A percentile compares a stretch with the other conserved stretches of the same genome.
Evolutionary conservation across 78 protist genomes (phyloP).

Genomic region (Dictyostelium firmibasis): DNA sequence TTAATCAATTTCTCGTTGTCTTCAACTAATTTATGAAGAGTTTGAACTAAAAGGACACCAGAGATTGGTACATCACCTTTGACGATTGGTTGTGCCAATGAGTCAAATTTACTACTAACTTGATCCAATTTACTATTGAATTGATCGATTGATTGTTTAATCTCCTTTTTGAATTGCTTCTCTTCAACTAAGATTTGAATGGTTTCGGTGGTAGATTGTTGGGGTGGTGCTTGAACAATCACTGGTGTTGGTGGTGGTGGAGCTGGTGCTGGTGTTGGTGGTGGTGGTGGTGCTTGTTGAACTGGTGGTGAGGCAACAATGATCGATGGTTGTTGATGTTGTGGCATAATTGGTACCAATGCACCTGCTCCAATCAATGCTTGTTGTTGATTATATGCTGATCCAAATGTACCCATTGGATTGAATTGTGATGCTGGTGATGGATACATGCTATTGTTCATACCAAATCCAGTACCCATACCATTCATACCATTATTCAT

Average conservation of each 20-base stretch:
- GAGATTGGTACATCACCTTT: conserved; percentile 71
- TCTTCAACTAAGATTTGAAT: conserved; percentile 71
- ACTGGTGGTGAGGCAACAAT: conserved; percentile 8
- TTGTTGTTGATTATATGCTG: conserved; percentile 23
- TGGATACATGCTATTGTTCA: not conserved
- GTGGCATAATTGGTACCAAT: conserved; percentile 57
- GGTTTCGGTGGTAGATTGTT: conserved; percentile 41
- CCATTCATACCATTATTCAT: not conserved
- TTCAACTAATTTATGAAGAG: conserved; percentile 54
- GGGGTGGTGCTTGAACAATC: not conserved
- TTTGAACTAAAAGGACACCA: conserved; percentile 61
- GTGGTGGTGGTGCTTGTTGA: conserved; percentile 32
- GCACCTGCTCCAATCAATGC: conserved; percentile 30
- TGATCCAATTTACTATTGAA: conserved; percentile 34
- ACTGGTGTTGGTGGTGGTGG: conserved; percentile 52
- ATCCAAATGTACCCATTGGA: conserved; percentile 15
- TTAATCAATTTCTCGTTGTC: conserved; percentile 62
- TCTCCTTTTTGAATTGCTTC: conserved; percentile 42
- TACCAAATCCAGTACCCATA: not conserved
- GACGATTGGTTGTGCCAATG: conserved; percentile 39
- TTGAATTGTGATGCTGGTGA: not conserved
- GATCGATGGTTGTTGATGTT: not conserved
- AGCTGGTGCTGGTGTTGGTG: conserved; percentile 42
- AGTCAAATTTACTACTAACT: conserved; percentile 41
- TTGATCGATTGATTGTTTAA: not conserved